Evolutionary conservation across 2,329 filamentous ascomycete species (phyloP), one percentile per base, ranked within the genome.

Genomic region (Cordyceps javanica): DNA sequence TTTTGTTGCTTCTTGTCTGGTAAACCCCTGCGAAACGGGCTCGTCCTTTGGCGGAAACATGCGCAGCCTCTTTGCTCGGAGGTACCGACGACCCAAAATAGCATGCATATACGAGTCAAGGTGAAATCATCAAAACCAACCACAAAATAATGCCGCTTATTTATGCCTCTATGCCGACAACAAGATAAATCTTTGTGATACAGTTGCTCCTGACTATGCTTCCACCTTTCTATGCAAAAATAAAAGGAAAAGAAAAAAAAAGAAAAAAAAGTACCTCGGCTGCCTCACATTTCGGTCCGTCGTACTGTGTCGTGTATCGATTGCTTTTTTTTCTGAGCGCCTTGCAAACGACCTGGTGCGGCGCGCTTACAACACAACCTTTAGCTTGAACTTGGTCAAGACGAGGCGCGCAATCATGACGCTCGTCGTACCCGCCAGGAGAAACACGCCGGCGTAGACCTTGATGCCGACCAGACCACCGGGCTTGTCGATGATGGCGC

Each of bases 361-460:
- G 26, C 4, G 11, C 26, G n/a, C n/a, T 54, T 55, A 63, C 36
- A 62, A 51, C 11, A 48, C 51, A 23, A 55, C 59, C 26, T 49
- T 50, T n/a, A 62, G 32, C 48, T 60, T 63, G 19, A 58, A 59
- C n/a, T 59, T 60, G 11, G 60, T 62, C 50, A 52, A 23, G 1
- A 59, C 58, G n/a, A 62, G 49, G 6, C 62, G 52, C 41, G 61
- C 55, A 7, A 58, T 49, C 36, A 61, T 45, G 16, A 64, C 58
- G 32, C 55, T 57, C 36, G 60, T 62, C n/a, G 61, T 64, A 16
- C 62, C 62, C 19, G 54, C 41, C 23, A 63, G 16, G 52, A 62
- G 57, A 38, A 63, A 62, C 6, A 45, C 50, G 52, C 61, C 61
- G 25, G 62, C 61, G 46, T 60, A 63, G 23, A 49, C 55, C 41